Percentiles rank a stretch among this genome's conserved stretches.
Evolutionary conservation across 2,329 filamentous ascomycete species (phyloP).

Genomic region (Pleoardoris graminearum): DNA sequence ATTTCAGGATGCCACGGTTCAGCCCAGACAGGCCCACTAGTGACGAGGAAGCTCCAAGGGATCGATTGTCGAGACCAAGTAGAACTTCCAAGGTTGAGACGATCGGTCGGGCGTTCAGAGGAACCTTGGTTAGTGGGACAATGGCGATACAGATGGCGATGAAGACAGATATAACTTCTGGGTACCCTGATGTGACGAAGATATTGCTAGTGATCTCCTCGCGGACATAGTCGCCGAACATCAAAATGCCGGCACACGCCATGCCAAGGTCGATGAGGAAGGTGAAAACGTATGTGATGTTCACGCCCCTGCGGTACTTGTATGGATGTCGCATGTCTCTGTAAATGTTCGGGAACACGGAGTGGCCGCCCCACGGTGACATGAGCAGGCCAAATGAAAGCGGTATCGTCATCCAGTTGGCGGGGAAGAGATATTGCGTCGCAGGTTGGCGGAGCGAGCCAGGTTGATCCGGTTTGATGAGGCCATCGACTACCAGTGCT

Average conservation of each 20-base stretch:
- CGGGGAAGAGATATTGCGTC: slow-evolving; percentile 77
- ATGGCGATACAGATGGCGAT: slow-evolving; percentile 87
- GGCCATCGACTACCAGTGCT: slow-evolving; percentile 82
- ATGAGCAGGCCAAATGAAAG: slow-evolving; percentile 89
- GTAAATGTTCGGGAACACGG: slow-evolving; percentile 83
- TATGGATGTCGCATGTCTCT: slow-evolving; percentile 79
- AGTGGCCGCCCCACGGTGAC: slow-evolving; percentile 74
- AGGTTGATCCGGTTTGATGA: slow-evolving; percentile 76
- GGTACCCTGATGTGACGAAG: slow-evolving; percentile 73
- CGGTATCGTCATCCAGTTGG: slow-evolving; percentile 84
- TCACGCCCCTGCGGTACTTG: slow-evolving; percentile 75
- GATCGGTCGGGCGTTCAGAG: slow-evolving; percentile 85
- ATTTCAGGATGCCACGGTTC: slow-evolving; percentile 62
- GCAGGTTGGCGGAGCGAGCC: slow-evolving; percentile 84
- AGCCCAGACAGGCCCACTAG: slow-evolving; percentile 59
- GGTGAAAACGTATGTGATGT: slow-evolving; percentile 82
- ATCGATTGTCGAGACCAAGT: slow-evolving; percentile 67
- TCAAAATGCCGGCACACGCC: slow-evolving; percentile 81
- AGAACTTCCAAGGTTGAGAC: slow-evolving; percentile 82
- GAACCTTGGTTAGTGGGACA: slow-evolving; percentile 94
- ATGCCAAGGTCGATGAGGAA: slow-evolving; percentile 80
- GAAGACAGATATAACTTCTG: slow-evolving; percentile 70
- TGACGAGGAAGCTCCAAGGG: slow-evolving; percentile 54
- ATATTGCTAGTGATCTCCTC: slow-evolving; percentile 94
- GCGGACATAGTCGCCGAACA: slow-evolving; percentile 89